Conservation (phyloP, 2,329 filamentous ascomycete species). For the Chrysosporium queenslandicum region DNA sequence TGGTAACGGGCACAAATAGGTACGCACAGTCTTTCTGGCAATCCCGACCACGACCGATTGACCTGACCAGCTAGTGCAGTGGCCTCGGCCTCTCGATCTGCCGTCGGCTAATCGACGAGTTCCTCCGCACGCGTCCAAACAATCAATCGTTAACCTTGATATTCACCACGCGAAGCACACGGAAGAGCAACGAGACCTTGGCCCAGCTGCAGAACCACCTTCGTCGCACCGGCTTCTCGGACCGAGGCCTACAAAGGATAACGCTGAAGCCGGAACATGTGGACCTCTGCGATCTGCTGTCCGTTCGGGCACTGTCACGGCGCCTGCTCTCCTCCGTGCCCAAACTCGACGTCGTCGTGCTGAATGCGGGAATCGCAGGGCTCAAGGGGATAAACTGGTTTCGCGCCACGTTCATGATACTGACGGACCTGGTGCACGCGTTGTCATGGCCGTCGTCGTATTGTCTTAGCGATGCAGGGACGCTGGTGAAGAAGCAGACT, state of each 20-base stretch:
- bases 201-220: constrained; percentile 54
- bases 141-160: constrained; percentile 65
- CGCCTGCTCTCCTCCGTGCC: constrained; percentile 46
- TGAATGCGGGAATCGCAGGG: constrained; percentile 82
- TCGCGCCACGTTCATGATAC: constrained; percentile 44
- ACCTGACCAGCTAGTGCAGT: constrained; percentile 38
- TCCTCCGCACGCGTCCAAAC: constrained; percentile 58
- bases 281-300: constrained; percentile 48
- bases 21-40: constrained; percentile 34
- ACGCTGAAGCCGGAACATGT: constrained; percentile 47
- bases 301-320: constrained; percentile 45
- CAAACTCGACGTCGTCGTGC: constrained; percentile 66
- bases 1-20: constrained; percentile 84
- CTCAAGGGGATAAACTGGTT: constrained; percentile 71
- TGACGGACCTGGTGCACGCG: constrained; percentile 56
- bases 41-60: background rate
- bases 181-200: constrained; percentile 66
- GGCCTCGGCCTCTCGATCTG: constrained; percentile 79
- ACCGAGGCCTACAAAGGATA: constrained; percentile 28
- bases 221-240: constrained; percentile 26
- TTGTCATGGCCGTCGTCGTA: constrained; percentile 63
- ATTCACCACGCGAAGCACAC: constrained; percentile 65
- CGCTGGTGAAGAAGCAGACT: constrained; percentile 46
- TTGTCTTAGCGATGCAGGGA: constrained; percentile 55
- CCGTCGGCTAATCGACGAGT: constrained; percentile 80